phyloP scores from a whole-genome alignment of 352 stramenopile genomes.

The Phytopythium montanum region DNA sequence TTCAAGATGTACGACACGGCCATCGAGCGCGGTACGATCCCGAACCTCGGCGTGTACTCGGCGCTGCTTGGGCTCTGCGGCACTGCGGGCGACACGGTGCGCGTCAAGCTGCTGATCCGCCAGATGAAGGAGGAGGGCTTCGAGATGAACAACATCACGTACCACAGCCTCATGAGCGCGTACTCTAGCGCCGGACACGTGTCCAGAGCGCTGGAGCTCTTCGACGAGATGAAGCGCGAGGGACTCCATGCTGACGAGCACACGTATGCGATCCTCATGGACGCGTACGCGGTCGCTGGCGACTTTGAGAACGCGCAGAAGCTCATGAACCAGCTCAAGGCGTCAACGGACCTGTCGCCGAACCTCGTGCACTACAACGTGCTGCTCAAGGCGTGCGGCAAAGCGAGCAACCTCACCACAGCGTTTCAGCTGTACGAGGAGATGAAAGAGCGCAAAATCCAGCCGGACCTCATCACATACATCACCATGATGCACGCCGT shows the following conservation, averaged over 20 bases:
- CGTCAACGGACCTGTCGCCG: constrained; percentile 14
- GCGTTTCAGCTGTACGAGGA: constrained; percentile 84
- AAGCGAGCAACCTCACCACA: constrained; percentile 56
- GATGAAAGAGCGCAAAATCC: constrained; percentile 75
- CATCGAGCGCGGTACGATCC: constrained; percentile 53
- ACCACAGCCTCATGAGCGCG: constrained; percentile 67
- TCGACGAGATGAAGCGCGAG: constrained; percentile 50
- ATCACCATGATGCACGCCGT: constrained; percentile 88
- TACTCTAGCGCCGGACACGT: constrained; percentile 55
- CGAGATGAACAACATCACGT: constrained; percentile 67
- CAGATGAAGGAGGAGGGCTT: constrained; percentile 54
- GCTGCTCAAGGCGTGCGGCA: constrained; percentile 70
- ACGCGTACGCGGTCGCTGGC: constrained; percentile 49
- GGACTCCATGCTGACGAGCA: constrained; percentile 45
- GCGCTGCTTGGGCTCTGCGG: constrained; percentile 54
- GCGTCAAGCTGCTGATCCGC: constrained; percentile 40
- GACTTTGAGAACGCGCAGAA: constrained; percentile 50
- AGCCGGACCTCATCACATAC: constrained; percentile 72
- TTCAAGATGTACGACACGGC: constrained; percentile 61
- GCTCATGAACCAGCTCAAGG: constrained; percentile 58
- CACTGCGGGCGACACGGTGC: constrained; percentile 37
- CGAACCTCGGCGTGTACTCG: constrained; percentile 60
- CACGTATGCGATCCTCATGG: constrained; percentile 79
- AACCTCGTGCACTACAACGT: constrained; percentile 84
- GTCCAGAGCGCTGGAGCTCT: constrained; percentile 48